Percentiles rank a stretch among this genome's conserved stretches.
These are phyloP conservation scores for Colletotrichum godetiae DNA, from an alignment of 2,329 filamentous ascomycete genomes.

Conservation along the genomic window DNA sequence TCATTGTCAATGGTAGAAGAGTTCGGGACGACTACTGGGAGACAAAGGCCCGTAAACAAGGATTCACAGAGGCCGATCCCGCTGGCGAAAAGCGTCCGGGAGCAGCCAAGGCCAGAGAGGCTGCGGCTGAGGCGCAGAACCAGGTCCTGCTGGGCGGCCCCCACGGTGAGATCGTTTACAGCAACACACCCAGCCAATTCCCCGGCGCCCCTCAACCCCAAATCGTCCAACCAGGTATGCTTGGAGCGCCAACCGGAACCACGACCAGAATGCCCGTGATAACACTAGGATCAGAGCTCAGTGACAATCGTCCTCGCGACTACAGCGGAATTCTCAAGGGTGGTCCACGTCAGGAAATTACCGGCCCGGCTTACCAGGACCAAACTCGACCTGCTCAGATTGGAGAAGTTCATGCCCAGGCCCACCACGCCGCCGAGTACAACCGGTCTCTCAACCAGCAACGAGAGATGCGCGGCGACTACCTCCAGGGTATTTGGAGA, in stretches of 20 bases:
- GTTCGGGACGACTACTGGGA: conserved; percentile 99
- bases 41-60: conserved; percentile 94
- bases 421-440: conserved; percentile 89
- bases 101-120: conserved; percentile 87
- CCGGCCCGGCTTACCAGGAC: conserved; percentile 89
- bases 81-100: conserved; percentile 97
- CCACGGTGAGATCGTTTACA: conserved; percentile 90
- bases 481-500: conserved; percentile 84
- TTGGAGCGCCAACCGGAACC: conserved; percentile 71
- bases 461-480: conserved; percentile 81
- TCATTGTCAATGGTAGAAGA: conserved; percentile 88
- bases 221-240: conserved; percentile 78
- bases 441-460: conserved; percentile 87
- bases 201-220: conserved; percentile 75
- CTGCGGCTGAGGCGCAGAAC: conserved; percentile 76
- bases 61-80: conserved; percentile 95
- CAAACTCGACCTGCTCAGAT: conserved; percentile 81
- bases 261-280: conserved; percentile 85
- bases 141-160: conserved; percentile 73
- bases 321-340: conserved; percentile 82
- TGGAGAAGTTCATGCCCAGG: conserved; percentile 85
- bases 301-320: conserved; percentile 81
- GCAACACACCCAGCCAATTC: conserved; percentile 75
- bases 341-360: conserved; percentile 88
- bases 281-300: conserved; percentile 81